phyloP scores from a whole-genome alignment of 306 rosid genomes.

The Rosa lucieae region DNA sequence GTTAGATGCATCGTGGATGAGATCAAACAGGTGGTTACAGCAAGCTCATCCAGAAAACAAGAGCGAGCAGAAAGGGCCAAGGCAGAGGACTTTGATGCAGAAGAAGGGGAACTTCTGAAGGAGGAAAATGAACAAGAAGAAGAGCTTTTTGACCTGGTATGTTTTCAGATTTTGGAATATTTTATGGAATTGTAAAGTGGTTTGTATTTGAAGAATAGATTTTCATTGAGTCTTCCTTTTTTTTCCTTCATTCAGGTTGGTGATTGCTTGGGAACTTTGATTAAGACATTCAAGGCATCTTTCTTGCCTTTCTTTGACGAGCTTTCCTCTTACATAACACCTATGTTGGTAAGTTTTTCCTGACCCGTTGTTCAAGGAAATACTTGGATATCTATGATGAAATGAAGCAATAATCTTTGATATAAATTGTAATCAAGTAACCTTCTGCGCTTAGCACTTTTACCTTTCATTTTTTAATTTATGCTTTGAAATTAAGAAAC shows the following conservation, averaged over 20 bases:
- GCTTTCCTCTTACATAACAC: slow-evolving; percentile 81
- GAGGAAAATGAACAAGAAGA: slow-evolving; percentile 99
- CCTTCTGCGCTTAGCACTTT: background rate
- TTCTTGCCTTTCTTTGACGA: slow-evolving; percentile 95
- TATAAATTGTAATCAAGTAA: background rate
- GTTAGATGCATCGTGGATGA: slow-evolving; percentile 80
- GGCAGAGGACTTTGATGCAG: slow-evolving; percentile 96
- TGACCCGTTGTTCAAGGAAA: background rate
- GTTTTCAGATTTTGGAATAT: slow-evolving; percentile 21
- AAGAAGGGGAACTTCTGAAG: slow-evolving; percentile 82
- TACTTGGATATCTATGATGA: background rate
- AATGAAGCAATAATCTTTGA: background rate
- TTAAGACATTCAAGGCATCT: slow-evolving; percentile 90
- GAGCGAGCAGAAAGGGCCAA: slow-evolving; percentile 85
- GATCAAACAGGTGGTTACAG: slow-evolving; percentile 87
- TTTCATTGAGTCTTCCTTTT: background rate
- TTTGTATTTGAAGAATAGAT: background rate
- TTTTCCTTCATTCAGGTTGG: slow-evolving; percentile 63
- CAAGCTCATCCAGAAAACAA: slow-evolving; percentile 76
- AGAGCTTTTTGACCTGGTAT: slow-evolving; percentile 95
- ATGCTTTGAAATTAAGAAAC: background rate
- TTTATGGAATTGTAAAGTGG: background rate
- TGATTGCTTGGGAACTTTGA: slow-evolving; percentile 92
- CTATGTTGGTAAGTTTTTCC: slow-evolving; percentile 89
- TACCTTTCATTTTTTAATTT: background rate